Conservation (phyloP, 163 green algal genomes). For the Scenedesmus sp. region DNA sequence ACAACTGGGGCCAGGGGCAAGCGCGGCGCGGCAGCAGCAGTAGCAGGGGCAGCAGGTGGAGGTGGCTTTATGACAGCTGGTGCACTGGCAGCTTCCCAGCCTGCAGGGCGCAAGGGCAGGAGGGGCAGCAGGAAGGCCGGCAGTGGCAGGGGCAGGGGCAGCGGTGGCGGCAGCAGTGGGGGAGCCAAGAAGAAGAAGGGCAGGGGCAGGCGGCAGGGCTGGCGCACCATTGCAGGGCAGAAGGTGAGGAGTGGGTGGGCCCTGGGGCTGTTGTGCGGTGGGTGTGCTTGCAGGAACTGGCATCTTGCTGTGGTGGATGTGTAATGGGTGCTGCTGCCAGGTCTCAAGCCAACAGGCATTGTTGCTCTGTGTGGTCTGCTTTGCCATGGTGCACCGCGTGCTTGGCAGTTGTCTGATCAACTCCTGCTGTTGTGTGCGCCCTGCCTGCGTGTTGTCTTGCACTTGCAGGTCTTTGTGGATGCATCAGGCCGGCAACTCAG, state of each 20-base stretch:
- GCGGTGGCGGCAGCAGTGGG: slow-evolving; percentile 2
- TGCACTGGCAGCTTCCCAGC: neutral
- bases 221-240: neutral
- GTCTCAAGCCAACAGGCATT: too few species aligned
- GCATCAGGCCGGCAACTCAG: slow-evolving; percentile 22
- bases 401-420: neutral
- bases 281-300: neutral
- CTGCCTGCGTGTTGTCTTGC: neutral
- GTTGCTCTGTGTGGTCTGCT: too few species aligned
- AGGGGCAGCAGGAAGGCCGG: neutral
- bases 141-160: neutral
- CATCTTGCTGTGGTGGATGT: neutral
- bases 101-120: slow-evolving; percentile 4
- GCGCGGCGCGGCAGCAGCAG: neutral
- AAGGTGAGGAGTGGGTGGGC: neutral
- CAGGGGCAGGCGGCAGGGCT: neutral
- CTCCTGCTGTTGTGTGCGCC: neutral
- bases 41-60: neutral
- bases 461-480: slow-evolving; percentile 24
- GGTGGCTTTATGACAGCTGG: slow-evolving; percentile 27
- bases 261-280: neutral
- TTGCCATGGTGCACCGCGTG: too few species aligned
- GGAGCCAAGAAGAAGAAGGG: neutral
- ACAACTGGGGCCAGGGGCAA: neutral
- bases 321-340: neutral